These are phyloP conservation scores for Rhizomucor miehei DNA, from an alignment of 371 early-diverging fungal species.

Conservation along the genomic window DNA sequence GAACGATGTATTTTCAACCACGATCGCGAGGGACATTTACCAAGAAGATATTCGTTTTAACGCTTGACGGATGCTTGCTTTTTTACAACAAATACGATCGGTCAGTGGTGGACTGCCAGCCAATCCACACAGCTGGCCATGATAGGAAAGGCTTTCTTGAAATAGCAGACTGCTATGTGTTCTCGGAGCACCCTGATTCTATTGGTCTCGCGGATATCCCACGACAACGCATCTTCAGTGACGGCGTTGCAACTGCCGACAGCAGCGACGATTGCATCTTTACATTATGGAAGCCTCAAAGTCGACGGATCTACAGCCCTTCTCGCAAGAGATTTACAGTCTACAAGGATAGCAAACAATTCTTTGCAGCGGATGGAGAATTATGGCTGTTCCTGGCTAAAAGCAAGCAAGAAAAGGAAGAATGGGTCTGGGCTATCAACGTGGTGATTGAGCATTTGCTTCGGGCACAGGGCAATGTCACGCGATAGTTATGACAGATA, in stretches of 20 bases:
- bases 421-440: slow-evolving; percentile 48
- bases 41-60: slow-evolving; percentile 49
- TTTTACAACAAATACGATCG: slow-evolving; percentile 46
- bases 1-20: slow-evolving; percentile 53
- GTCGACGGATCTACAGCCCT: slow-evolving; percentile 34
- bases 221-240: slow-evolving; percentile 42
- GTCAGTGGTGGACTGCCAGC: slow-evolving; percentile 22
- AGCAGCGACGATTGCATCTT: slow-evolving; percentile 51
- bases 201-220: slow-evolving; percentile 9
- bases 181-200: slow-evolving; percentile 21
- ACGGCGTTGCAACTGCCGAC: slow-evolving; percentile 51
- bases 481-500: too few species aligned
- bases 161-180: slow-evolving; percentile 51
- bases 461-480: slow-evolving; percentile 7
- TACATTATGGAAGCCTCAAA: slow-evolving; percentile 53
- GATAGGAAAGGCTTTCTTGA: slow-evolving; percentile 40
- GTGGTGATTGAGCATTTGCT: slow-evolving; percentile 35
- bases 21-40: slow-evolving; percentile 44
- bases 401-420: slow-evolving; percentile 42
- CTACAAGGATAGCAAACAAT: slow-evolving; percentile 17
- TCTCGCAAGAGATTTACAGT: slow-evolving; percentile 24
- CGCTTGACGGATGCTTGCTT: slow-evolving; percentile 47
- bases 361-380: slow-evolving; percentile 23
- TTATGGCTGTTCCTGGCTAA: slow-evolving; percentile 30
- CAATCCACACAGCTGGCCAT: slow-evolving; percentile 28